phyloP scores from a whole-genome alignment of 75 land plant genomes.

The Sequoiadendron giganteum region DNA sequence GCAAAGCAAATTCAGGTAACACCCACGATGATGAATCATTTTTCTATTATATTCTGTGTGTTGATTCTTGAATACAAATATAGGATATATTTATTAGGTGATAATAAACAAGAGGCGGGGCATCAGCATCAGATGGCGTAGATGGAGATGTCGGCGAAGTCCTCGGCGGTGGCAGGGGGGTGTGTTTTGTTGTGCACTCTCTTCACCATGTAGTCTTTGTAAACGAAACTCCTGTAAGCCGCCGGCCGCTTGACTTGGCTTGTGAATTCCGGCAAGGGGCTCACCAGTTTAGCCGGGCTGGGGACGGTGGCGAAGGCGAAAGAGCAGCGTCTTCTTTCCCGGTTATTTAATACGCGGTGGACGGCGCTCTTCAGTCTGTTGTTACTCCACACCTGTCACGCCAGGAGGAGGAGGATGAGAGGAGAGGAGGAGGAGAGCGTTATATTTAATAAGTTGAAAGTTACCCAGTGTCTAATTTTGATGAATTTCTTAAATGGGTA shows the following conservation, averaged over 20 bases:
- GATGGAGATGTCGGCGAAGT: not conserved
- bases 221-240: not conserved
- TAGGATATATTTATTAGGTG: not conserved
- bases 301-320: not conserved
- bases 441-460: no score
- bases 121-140: not conserved
- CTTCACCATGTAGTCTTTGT: not conserved
- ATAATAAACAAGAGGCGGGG: no score
- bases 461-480: no score
- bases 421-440: no score
- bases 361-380: conserved; percentile 6
- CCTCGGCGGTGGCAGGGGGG: not conserved
- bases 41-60: not conserved
- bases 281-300: not conserved
- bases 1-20: not conserved
- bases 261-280: not conserved
- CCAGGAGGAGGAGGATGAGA: no score
- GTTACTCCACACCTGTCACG: not conserved
- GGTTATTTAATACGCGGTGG: conserved; percentile 1
- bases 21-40: not conserved
- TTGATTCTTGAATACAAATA: not conserved
- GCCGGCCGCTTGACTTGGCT: not conserved
- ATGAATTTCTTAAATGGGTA: not conserved
- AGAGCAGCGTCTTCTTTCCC: not conserved
- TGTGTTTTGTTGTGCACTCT: not conserved